These are phyloP conservation scores for Aspergillus uvarum DNA, from an alignment of 2,329 filamentous ascomycete species.

Conservation along the genomic window DNA sequence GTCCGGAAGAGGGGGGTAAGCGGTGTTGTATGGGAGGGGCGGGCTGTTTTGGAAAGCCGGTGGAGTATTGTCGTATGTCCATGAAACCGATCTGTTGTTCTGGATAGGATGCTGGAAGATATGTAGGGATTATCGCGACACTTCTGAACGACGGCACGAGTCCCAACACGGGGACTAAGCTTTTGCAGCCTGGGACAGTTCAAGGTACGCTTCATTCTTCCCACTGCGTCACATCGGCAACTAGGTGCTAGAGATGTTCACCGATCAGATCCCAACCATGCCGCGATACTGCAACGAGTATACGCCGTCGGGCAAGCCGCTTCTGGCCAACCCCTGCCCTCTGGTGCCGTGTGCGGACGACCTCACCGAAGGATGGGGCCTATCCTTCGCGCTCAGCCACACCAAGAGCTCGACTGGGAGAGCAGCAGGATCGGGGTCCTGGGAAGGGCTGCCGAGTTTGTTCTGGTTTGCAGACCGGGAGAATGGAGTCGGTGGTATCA, in stretches of 20 bases:
- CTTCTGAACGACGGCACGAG: slow-evolving; percentile 63
- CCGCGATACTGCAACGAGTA: slow-evolving; percentile 54
- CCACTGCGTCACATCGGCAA: too few relatives aligned
- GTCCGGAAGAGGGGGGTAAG: slow-evolving; percentile 42
- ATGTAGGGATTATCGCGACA: slow-evolving; percentile 54
- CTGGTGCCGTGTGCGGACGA: slow-evolving; percentile 52
- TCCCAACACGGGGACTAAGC: slow-evolving; percentile 49
- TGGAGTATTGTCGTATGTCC: slow-evolving; percentile 58
- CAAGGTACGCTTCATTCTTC: slow-evolving; percentile 27
- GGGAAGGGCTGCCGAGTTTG: slow-evolving; percentile 57
- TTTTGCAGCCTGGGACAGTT: slow-evolving; percentile 54
- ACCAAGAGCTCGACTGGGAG: slow-evolving; percentile 37
- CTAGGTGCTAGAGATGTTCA: slow-evolving; percentile 48
- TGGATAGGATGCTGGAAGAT: background rate
- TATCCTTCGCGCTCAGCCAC: slow-evolving; percentile 47
- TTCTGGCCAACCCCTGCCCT: slow-evolving; percentile 50
- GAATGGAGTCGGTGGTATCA: slow-evolving; percentile 55
- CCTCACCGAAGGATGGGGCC: slow-evolving; percentile 63
- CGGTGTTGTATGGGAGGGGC: slow-evolving; percentile 62
- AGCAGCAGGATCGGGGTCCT: slow-evolving; percentile 48
- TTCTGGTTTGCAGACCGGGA: slow-evolving; percentile 62
- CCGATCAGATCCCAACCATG: slow-evolving; percentile 58
- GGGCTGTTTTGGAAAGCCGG: slow-evolving; percentile 60
- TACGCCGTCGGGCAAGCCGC: slow-evolving; percentile 42
- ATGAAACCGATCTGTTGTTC: background rate